A percentile compares a stretch with the other conserved stretches of the same genome.
Conservation (phyloP, 768 basidiomycete species). For the Lactarius akahatsu region DNA sequence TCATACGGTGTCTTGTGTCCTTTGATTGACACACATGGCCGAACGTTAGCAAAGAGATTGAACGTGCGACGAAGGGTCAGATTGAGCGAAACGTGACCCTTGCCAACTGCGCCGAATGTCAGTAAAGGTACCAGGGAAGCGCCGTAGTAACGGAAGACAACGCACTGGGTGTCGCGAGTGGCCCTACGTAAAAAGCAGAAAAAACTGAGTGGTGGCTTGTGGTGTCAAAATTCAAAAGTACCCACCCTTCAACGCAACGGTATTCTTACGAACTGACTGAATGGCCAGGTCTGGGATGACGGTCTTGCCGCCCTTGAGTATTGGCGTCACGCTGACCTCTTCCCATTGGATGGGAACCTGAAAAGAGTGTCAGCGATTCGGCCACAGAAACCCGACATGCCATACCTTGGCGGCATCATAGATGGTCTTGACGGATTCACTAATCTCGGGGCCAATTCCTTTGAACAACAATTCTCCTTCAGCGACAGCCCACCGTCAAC, state of each 20-base stretch:
- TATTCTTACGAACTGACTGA: conserved; percentile 91
- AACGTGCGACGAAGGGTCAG: conserved; percentile 96
- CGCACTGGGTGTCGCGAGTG: conserved; percentile 95
- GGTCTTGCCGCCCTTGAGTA: conserved; percentile 93
- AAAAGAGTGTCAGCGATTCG: conserved; percentile 6
- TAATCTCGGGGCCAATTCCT: conserved; percentile 99
- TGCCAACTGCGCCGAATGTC: conserved; percentile 67
- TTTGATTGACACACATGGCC: conserved; percentile 92
- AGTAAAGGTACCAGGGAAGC: conserved; percentile 10
- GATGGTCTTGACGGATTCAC: conserved; percentile 92
- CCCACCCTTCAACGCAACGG: conserved; percentile 94
- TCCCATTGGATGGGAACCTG: conserved; percentile 99
- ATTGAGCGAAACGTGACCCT: conserved; percentile 98
- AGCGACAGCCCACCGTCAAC: conserved; percentile 24
- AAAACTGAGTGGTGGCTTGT: not conserved
- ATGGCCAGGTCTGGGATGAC: conserved; percentile 94
- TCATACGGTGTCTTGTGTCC: conserved; percentile 99
- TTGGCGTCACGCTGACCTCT: conserved; percentile 94
- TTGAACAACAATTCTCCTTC: conserved; percentile 16
- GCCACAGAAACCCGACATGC: not conserved
- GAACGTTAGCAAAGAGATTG: conserved; percentile 97
- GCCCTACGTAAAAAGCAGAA: conserved; percentile 52
- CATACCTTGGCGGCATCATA: conserved; percentile 82
- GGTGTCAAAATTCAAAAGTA: conserved; percentile 11
- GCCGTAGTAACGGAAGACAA: conserved; percentile 27